Conservation (phyloP, 1,139 yeast species). For the Geotrichum citri-aurantii region DNA sequence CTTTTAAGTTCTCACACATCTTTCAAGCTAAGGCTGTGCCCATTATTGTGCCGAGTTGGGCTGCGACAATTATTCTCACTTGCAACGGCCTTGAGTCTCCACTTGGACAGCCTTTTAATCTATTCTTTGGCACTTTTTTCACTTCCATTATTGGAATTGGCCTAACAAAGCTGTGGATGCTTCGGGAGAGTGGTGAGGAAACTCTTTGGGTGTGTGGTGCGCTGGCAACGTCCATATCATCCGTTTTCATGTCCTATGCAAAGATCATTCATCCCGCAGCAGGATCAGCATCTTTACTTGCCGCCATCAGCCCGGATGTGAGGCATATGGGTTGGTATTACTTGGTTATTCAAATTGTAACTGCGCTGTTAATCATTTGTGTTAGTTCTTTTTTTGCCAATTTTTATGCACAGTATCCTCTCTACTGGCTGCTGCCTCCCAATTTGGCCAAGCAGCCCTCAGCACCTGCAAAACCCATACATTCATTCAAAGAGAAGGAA, state of each 20-base stretch:
- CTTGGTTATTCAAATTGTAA: constrained; percentile 51
- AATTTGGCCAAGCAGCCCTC: constrained; percentile 11
- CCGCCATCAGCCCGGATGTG: constrained; percentile 46
- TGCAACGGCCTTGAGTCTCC: constrained; percentile 56
- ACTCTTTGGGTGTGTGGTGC: constrained; percentile 59
- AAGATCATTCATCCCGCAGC: constrained; percentile 70
- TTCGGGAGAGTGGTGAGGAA: constrained; percentile 31
- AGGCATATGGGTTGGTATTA: constrained; percentile 63
- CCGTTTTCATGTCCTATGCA: constrained; percentile 51
- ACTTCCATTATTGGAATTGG: constrained; percentile 52
- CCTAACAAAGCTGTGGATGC: constrained; percentile 51
- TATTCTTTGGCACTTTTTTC: constrained; percentile 52
- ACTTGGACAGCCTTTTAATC: constrained; percentile 60
- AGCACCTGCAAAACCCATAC: not conserved
- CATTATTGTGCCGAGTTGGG: constrained; percentile 50
- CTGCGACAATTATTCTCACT: constrained; percentile 59
- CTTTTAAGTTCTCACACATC: constrained; percentile 44
- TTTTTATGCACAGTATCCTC: constrained; percentile 50
- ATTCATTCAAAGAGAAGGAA: not conserved
- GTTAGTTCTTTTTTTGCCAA: constrained; percentile 56
- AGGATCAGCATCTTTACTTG: constrained; percentile 64
- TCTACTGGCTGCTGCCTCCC: constrained; percentile 57
- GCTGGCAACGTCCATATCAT: constrained; percentile 50
- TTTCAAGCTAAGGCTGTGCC: constrained; percentile 48
- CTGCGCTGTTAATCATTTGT: constrained; percentile 45